Evolutionary conservation across 2,329 filamentous ascomycete genomes (phyloP).

Genomic region (Aaosphaeria pasadenensis): DNA sequence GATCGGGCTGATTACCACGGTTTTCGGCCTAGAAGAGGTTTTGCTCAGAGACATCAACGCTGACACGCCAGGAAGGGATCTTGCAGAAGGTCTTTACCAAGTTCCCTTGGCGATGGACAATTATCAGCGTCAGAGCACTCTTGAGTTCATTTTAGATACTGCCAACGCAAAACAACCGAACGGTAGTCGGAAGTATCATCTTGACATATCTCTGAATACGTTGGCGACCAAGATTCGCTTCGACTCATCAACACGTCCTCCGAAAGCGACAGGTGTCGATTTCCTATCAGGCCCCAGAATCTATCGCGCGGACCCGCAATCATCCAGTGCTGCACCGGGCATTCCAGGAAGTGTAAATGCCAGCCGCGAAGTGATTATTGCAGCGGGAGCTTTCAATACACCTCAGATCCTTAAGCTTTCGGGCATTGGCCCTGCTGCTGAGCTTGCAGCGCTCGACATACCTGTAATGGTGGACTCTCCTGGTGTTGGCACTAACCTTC

Average conservation of each 20-base stretch:
- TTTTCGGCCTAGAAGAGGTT: conserved; percentile 42
- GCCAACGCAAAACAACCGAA: conserved; percentile 45
- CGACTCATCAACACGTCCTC: conserved; percentile 55
- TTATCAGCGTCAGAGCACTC: conserved; percentile 47
- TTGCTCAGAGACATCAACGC: conserved; percentile 50
- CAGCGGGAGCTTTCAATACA: conserved; percentile 54
- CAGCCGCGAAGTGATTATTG: conserved; percentile 3
- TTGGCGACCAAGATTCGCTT: conserved; percentile 63
- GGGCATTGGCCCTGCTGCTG: conserved; percentile 57
- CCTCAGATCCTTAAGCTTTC: conserved; percentile 61
- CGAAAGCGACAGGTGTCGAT: conserved; percentile 42
- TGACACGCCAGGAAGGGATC: conserved; percentile 42
- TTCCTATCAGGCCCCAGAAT: conserved; percentile 33
- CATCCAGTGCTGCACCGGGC: not conserved
- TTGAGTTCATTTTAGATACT: conserved; percentile 51
- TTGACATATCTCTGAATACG: conserved; percentile 56
- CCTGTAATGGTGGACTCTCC: conserved; percentile 53
- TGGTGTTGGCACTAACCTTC: conserved; percentile 63
- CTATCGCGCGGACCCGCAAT: conserved; percentile 32
- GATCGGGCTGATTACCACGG: conserved; percentile 33
- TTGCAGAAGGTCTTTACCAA: conserved; percentile 49
- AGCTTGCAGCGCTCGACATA: conserved; percentile 56
- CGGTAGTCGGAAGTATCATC: conserved; percentile 50
- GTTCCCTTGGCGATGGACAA: conserved; percentile 51
- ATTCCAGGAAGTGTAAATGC: conserved; percentile 1